A percentile compares a stretch with the other conserved stretches of the same genome.
Conservation (phyloP, 1,284 basidiomycete genomes). For the Phlebopus sp. region DNA sequence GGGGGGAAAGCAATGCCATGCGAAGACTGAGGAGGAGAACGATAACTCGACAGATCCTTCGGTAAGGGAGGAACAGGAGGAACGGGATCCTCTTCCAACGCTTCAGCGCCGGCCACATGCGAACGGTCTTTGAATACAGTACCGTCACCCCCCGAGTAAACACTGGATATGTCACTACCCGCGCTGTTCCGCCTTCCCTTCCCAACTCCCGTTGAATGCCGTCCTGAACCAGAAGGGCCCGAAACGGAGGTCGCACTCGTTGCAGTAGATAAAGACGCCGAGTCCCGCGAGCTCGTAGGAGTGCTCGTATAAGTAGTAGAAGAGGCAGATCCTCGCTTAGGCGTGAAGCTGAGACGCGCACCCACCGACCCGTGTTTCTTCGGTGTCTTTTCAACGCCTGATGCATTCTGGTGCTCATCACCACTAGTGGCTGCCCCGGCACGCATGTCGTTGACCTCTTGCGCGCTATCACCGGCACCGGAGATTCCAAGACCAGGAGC, state of each 20-base stretch:
- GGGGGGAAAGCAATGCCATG: constrained; percentile 50
- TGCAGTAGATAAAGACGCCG: constrained; percentile 69
- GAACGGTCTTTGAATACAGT: constrained; percentile 63
- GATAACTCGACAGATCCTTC: constrained; percentile 81
- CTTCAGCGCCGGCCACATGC: constrained; percentile 53
- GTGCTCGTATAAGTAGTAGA: constrained; percentile 82
- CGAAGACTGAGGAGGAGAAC: constrained; percentile 61
- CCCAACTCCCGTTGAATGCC: constrained; percentile 54
- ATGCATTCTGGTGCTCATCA: constrained; percentile 45
- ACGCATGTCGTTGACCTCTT: constrained; percentile 39
- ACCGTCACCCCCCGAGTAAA: constrained; percentile 59
- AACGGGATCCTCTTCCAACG: constrained; percentile 60
- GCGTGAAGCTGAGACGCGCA: constrained; percentile 67
- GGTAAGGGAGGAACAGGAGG: constrained; percentile 97
- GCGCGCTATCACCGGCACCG: constrained; percentile 31
- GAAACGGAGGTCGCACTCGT: constrained; percentile 78
- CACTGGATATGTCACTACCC: constrained; percentile 80
- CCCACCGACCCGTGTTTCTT: constrained; percentile 57
- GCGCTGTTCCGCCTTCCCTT: constrained; percentile 73
- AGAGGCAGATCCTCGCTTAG: constrained; percentile 85
- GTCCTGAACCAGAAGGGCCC: constrained; percentile 60
- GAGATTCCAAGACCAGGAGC: constrained; percentile 36
- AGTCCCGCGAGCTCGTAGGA: constrained; percentile 79
- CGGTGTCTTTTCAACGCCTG: constrained; percentile 56
- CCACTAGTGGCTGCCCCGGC: constrained; percentile 44